A percentile compares a stretch with the other conserved stretches of the same genome.
phyloP scores from a whole-genome alignment of 2,329 filamentous ascomycete genomes.

The Curvularia sp. region DNA sequence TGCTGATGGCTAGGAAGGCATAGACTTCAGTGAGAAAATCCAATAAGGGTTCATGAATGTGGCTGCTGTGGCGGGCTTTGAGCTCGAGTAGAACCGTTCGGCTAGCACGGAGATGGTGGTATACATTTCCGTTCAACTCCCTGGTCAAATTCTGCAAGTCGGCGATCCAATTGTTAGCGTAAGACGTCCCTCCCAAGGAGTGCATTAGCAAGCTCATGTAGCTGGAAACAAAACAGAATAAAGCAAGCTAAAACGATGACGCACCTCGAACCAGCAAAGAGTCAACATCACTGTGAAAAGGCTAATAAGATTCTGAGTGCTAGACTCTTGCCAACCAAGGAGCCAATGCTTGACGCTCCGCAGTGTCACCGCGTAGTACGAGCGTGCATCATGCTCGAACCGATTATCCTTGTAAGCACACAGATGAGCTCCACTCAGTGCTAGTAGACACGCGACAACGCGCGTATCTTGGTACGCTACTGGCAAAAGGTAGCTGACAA shows the following conservation, averaged over 20 bases:
- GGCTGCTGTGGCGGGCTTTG: neutral
- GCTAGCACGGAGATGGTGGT: constrained; percentile 8
- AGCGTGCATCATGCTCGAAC: constrained; percentile 11
- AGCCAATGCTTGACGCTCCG: constrained; percentile 11
- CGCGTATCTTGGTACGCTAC: constrained; percentile 10
- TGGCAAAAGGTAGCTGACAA: constrained; percentile 10
- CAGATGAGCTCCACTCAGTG: constrained; percentile 11
- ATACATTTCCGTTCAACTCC: constrained; percentile 4
- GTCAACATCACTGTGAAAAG: constrained; percentile 3
- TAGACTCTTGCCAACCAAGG: constrained; percentile 2
- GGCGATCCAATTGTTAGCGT: neutral
- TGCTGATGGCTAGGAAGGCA: constrained; percentile 7
- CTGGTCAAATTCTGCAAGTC: constrained; percentile 1
- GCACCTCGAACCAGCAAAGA: constrained; percentile 10
- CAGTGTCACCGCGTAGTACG: constrained; percentile 9
- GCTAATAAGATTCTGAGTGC: constrained; percentile 2
- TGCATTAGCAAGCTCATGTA: neutral
- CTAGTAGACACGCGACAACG: constrained; percentile 2
- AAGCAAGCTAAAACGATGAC: neutral
- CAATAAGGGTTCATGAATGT: neutral
- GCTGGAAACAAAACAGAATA: neutral
- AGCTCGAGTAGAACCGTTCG: constrained; percentile 7
- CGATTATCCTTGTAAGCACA: neutral
- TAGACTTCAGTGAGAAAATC: constrained; percentile 11
- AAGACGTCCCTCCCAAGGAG: neutral